phyloP scores from a whole-genome alignment of 148 eudicot genomes.

The Diospyros kaki region DNA sequence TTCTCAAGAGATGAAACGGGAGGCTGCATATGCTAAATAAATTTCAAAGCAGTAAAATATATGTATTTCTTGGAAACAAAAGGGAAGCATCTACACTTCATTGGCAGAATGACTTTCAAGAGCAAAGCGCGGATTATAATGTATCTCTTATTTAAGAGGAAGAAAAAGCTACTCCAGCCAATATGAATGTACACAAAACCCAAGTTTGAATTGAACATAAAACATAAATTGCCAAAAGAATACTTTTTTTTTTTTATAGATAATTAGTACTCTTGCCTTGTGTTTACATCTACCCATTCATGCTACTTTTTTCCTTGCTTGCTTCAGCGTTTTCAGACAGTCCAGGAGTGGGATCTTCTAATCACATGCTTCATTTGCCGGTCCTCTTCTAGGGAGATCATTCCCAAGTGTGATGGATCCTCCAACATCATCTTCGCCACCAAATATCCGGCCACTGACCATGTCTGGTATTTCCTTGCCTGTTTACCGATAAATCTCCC shows the following conservation, averaged over 20 bases:
- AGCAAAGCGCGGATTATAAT: neutral
- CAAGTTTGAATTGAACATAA: slow-evolving; percentile 12
- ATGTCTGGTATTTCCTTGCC: slow-evolving; percentile 83
- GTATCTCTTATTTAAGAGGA: slow-evolving; percentile 19
- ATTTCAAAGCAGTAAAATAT: neutral
- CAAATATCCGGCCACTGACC: slow-evolving; percentile 94
- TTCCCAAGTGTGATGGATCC: slow-evolving; percentile 93
- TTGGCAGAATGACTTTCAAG: slow-evolving; percentile 9
- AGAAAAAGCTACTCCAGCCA: slow-evolving; percentile 23
- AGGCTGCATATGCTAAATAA: too few relatives aligned
- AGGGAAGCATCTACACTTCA: neutral
- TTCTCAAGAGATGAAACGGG: too few relatives aligned
- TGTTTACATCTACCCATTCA: neutral
- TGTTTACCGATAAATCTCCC: slow-evolving; percentile 89
- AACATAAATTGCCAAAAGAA: slow-evolving; percentile 12
- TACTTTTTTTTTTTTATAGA: neutral
- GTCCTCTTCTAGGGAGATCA: slow-evolving; percentile 92
- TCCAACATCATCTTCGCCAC: slow-evolving; percentile 97
- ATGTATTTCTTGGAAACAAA: neutral
- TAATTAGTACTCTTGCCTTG: slow-evolving; percentile 6
- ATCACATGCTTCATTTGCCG: slow-evolving; percentile 66
- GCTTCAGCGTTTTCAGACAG: slow-evolving; percentile 41
- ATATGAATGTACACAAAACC: slow-evolving; percentile 37
- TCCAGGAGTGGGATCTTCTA: slow-evolving; percentile 90
- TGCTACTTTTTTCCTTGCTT: slow-evolving; percentile 2